A percentile compares a stretch with the other conserved stretches of the same genome.
Evolutionary conservation across 2,329 filamentous ascomycete species (phyloP).

Genomic region (Aspergillus sp.): DNA sequence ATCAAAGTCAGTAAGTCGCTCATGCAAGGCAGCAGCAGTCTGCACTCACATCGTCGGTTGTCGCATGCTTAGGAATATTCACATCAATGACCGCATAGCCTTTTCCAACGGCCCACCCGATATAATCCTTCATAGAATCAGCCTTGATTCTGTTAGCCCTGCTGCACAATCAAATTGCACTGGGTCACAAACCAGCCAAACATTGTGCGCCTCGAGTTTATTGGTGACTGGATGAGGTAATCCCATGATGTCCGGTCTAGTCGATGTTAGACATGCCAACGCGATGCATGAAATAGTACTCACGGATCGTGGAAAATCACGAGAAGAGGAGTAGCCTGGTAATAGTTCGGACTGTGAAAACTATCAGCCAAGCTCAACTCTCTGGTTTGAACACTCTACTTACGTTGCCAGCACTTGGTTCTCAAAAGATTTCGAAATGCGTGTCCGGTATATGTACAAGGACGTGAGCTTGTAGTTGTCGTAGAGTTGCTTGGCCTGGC

Average conservation of each 20-base stretch:
- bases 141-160: conserved; percentile 55
- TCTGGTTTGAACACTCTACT: conserved; percentile 16
- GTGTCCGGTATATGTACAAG: conserved; percentile 73
- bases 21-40: background rate
- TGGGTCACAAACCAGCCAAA: conserved; percentile 70
- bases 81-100: conserved; percentile 85
- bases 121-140: conserved; percentile 76
- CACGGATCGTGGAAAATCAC: conserved; percentile 90
- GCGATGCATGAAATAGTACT: conserved; percentile 34
- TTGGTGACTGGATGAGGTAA: conserved; percentile 69
- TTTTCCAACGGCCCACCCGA: conserved; percentile 77
- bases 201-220: conserved; percentile 76
- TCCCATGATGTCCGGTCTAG: conserved; percentile 67
- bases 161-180: conserved; percentile 13
- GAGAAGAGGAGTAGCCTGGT: conserved; percentile 66
- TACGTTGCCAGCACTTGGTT: conserved; percentile 81
- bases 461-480: conserved; percentile 75
- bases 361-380: background rate
- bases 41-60: conserved; percentile 58
- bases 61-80: conserved; percentile 79
- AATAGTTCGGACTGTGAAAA: conserved; percentile 58
- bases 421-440: conserved; percentile 73
- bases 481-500: conserved; percentile 70
- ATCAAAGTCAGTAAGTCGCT: conserved; percentile 26
- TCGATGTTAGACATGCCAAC: conserved; percentile 13